Conservation (phyloP, 1,284 basidiomycete species). For the Trametes versicolor region DNA sequence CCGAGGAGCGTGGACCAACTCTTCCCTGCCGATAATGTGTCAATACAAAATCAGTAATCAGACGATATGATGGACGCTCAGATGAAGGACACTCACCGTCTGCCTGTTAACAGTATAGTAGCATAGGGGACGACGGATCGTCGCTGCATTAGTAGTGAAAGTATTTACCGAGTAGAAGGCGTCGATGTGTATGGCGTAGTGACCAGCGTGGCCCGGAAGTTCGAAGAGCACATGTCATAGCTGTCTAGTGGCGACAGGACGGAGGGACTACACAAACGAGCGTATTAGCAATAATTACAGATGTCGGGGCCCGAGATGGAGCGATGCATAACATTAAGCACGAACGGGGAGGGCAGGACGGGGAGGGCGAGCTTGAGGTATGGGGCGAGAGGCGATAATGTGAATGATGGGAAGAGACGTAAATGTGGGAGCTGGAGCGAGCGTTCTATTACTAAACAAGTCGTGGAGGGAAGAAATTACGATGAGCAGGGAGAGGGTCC, state of each 20-base stretch:
- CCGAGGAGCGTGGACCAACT: too few species aligned
- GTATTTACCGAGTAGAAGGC: too few species aligned
- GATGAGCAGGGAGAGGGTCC: conserved; percentile 19
- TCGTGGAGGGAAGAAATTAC: conserved; percentile 8
- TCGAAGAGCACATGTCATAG: conserved; percentile 16
- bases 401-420: background rate
- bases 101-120: too few species aligned
- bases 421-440: conserved; percentile 15
- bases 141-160: too few species aligned
- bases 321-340: conserved; percentile 25
- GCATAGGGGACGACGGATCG: too few species aligned
- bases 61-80: too few species aligned
- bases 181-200: too few species aligned
- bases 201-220: background rate
- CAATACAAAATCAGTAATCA: too few species aligned
- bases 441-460: conserved; percentile 24
- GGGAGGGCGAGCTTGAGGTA: background rate
- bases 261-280: conserved; percentile 27
- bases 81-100: too few species aligned
- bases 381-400: background rate
- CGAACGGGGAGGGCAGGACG: background rate
- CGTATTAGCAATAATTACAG: conserved; percentile 36
- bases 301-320: conserved; percentile 13
- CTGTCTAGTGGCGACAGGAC: conserved; percentile 25
- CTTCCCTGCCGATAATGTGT: too few species aligned